Evolutionary conservation across 2,329 filamentous ascomycete genomes (phyloP), one percentile per base, ranked within the genome.

Genomic region (Stagonosporopsis vannaccii): DNA sequence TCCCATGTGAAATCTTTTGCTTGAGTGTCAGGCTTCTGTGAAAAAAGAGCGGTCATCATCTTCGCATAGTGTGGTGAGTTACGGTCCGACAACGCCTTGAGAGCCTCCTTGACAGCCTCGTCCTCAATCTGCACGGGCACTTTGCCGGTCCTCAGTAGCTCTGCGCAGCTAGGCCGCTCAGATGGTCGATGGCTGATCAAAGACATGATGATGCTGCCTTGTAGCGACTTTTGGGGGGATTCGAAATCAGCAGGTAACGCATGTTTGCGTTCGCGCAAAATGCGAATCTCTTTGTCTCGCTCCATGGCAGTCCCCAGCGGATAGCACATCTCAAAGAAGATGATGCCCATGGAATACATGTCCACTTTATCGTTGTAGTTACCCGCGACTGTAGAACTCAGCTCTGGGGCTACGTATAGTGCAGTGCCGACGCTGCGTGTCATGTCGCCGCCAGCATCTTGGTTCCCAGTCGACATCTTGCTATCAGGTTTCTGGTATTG

Each of bases 291-390:
- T 36, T 82, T 78, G 58, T 85, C 83, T 36, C 87, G 80, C 68
- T 89, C 87, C 84, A 88, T 88, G 2, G 79, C 81, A 0, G 87
- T 89, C 17, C 79, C 79, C 40, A 89, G 76, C 3, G 83, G 78
- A 62, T 85, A 81, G 69, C 90, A 96, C 95, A 99, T 99, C 76
- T 99, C 95, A 65, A 97, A 98, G 78, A 99, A 96, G 54, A 99
- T 98, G 61, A 99, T 90, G 0, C 95, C 95, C 37, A 99, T 82
- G 0, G 94, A 97, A 73, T 95, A 99, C 94, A 99, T 98, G 84
- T 99, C 95, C 1, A 98, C 93, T 75, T 97, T 98, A 54, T 91
- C 88, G 57, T 91, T 96, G 73, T 98, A 98, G 59, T 88, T 88
- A 3, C 89, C 90, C 28, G 84, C 84, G 6, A 87, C 87, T 6